Percentiles rank a stretch among this genome's conserved stretches.
These are phyloP conservation scores for Coprinopsis strossmayeri DNA, from an alignment of 768 basidiomycete genomes.

Conservation along the genomic window DNA sequence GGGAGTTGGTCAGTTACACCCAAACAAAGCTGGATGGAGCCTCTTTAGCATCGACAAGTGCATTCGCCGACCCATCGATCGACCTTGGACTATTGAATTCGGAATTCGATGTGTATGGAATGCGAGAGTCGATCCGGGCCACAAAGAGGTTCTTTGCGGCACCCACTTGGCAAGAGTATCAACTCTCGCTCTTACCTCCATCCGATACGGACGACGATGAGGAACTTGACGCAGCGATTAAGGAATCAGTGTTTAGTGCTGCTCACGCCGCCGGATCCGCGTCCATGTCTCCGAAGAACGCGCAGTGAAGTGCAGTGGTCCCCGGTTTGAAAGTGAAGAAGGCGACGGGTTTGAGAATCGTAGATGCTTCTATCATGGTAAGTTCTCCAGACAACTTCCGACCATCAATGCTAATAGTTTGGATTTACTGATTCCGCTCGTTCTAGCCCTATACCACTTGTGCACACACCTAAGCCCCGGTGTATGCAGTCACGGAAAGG, in stretches of 20 bases:
- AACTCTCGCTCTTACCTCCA: constrained; percentile 8
- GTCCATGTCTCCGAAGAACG: constrained; percentile 20
- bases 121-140: constrained; percentile 16
- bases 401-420: background rate
- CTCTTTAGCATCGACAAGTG: too few species aligned
- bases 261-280: constrained; percentile 27
- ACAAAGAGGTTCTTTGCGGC: constrained; percentile 15
- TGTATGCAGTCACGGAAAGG: constrained; percentile 13
- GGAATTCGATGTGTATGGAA: constrained; percentile 19
- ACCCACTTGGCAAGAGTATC: constrained; percentile 13
- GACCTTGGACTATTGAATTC: background rate
- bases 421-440: background rate
- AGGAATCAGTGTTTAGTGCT: constrained; percentile 13
- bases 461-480: constrained; percentile 12
- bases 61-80: background rate
- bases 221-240: constrained; percentile 1
- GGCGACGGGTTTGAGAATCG: constrained; percentile 25
- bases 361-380: constrained; percentile 31
- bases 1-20: background rate
- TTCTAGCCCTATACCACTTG: constrained; percentile 11
- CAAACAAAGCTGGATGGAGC: too few species aligned
- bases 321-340: constrained; percentile 30
- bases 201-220: background rate
- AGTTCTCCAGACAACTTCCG: constrained; percentile 8
- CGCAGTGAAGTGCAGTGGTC: constrained; percentile 27